phyloP scores from a whole-genome alignment of 1,139 yeast species.

The Suzukiozyma palmioleophila region DNA sequence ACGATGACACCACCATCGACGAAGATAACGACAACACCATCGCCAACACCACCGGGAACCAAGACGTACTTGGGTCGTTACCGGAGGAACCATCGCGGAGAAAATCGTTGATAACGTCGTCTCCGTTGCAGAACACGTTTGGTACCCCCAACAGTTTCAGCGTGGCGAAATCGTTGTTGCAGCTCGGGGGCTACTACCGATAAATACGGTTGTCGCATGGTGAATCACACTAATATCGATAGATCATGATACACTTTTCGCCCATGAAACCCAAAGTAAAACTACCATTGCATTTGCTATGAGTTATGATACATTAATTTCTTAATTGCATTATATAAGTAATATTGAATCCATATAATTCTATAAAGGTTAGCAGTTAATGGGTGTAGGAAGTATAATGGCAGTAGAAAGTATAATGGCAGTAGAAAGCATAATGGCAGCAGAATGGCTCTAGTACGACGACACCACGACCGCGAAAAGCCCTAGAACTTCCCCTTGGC shows the following conservation, averaged over 20 bases:
- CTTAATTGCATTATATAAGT: constrained; percentile 1
- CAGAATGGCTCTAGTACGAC: too few species aligned
- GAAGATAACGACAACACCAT: constrained; percentile 25
- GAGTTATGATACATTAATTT: constrained; percentile 1
- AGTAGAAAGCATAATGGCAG: too few species aligned
- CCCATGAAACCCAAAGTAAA: not conserved
- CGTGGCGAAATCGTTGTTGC: constrained; percentile 46
- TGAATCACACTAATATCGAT: not conserved
- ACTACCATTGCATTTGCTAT: not conserved
- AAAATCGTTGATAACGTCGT: constrained; percentile 18
- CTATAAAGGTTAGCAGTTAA: not conserved
- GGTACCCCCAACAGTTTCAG: constrained; percentile 51
- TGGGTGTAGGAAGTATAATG: too few species aligned
- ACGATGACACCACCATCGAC: constrained; percentile 33
- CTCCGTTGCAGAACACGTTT: constrained; percentile 33
- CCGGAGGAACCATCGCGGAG: constrained; percentile 6
- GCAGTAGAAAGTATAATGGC: too few species aligned
- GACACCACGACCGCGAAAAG: not conserved
- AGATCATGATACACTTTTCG: not conserved
- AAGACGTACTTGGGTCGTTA: constrained; percentile 1
- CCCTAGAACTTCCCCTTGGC: constrained; percentile 59
- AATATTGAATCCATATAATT: not conserved
- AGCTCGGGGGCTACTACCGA: constrained; percentile 29
- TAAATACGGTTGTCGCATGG: not conserved
- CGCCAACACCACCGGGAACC: constrained; percentile 14